Percentiles rank a stretch among this genome's conserved stretches.
phyloP scores from a whole-genome alignment of 495 filamentous ascomycete species.

The Aspergillus saccharolyticus region DNA sequence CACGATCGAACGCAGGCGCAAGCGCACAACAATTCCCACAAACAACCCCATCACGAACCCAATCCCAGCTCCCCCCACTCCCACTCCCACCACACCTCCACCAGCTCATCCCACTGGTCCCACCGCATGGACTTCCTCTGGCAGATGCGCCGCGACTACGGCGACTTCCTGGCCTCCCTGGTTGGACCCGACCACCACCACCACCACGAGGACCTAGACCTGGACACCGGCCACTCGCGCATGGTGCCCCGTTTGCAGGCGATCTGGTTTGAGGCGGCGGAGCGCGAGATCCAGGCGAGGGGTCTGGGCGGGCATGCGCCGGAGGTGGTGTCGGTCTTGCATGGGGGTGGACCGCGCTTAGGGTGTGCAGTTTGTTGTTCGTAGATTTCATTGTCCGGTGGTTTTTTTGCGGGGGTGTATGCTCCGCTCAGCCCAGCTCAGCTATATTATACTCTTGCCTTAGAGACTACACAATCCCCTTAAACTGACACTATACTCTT shows the following conservation, averaged over 20 bases:
- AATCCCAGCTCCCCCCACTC: background rate
- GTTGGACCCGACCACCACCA: no score
- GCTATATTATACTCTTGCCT: no score
- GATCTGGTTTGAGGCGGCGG: slow-evolving; percentile 28
- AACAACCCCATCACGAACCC: background rate
- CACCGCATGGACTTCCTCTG: slow-evolving; percentile 26
- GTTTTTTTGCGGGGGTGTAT: background rate
- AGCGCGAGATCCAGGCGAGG: slow-evolving; percentile 20
- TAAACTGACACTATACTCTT: no score
- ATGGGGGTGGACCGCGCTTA: slow-evolving; percentile 7
- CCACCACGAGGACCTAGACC: background rate
- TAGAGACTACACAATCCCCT: no score
- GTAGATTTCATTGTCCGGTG: background rate
- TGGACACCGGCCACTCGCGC: background rate
- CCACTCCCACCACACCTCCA: background rate
- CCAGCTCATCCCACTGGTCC: slow-evolving; percentile 15
- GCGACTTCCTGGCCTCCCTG: slow-evolving; percentile 15
- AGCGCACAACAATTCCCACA: background rate
- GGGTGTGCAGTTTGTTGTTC: background rate
- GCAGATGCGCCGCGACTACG: slow-evolving; percentile 24
- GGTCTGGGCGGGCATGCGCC: slow-evolving; percentile 24
- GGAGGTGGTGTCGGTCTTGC: slow-evolving; percentile 22
- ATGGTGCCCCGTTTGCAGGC: slow-evolving; percentile 14
- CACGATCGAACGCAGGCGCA: no score
- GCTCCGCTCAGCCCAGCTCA: no score